Evolutionary conservation across 2,329 filamentous ascomycete genomes (phyloP), one percentile per base, ranked within the genome.

Genomic region (Phyllosticta paracitricarpa): DNA sequence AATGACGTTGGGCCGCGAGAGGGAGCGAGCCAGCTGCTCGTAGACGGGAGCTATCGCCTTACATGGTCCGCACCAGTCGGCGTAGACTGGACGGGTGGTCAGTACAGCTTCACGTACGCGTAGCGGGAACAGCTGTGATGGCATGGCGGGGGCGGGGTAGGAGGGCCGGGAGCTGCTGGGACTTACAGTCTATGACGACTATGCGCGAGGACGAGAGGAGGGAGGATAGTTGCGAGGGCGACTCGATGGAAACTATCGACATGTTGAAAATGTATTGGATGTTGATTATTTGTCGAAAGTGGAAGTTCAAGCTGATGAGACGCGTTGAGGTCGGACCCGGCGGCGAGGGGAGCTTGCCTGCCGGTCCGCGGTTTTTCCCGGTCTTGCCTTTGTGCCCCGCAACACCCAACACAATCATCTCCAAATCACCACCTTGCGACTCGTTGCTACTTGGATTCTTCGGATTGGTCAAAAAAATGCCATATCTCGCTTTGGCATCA

Each of bases 41-140:
- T 90, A 97, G 64, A 91, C 75, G 19, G 92, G 90, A 5, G 88
- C 89, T 66, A 97, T 91, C 65, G 84, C 81, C 68, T 90, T 89
- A 82, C 91, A 96, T 70, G 91, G 89, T 35, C 79, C 86, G 71
- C 89, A 96, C 87, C 89, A 94, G 70, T 90, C 87, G 69, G 91
- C 90, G 70, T 89, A 93, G 81, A 97, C 91, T 96, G 68, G 57
- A 68, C 40, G 66, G 69, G 68, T 55, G 59, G 63, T 57, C 62
- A 62, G 60, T 58, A 51, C 22, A 25, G 19, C 52, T 30, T 48
- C 51, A 61, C 35, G 60, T 25, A 56, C n/a, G 14, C 24, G 55
- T 48, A 19, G 40, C 40, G 17, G 40, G 40, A n/a, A 68, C 70
- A 68, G 67, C 69, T 64, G 71, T 68, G 69, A 66, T 65, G 10